Evolutionary conservation across 345 rosid genomes (phyloP), one percentile per base, ranked within the genome.

Genomic region (Pistacia vera): DNA sequence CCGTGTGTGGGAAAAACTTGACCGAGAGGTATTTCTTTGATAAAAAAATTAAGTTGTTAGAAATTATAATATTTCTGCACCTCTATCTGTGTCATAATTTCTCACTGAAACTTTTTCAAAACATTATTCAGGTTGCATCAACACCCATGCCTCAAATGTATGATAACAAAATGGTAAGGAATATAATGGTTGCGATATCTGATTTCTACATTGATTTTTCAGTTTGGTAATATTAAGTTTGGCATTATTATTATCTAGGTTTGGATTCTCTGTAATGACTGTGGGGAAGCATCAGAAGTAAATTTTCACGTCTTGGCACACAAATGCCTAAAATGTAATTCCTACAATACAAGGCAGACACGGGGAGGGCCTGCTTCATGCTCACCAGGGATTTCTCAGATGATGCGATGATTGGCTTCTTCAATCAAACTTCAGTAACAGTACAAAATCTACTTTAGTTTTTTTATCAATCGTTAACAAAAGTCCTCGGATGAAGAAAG

Each of bases 241-340:
- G 13, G 16, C 30, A 3, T 56, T 33, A 36, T 62, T n/a, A 25
- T 66, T 6, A 57, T 0, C n/a, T 62, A 89, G 90, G 93, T 89
- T 49, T 89, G 88, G 93, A 89, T 89, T 68, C 88, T 88, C 5
- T 89, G 93, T 68, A 89, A 87, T 60, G 91, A 89, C 56, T 89
- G 93, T 59, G 93, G 90, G 63, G 84, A 78, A 79, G 76, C 74
- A n/a, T 76, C 85, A 0, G 75, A 88, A 74, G 91, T 83, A 7
- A 71, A 79, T 44, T 88, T 81, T 73, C 91, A 89, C 46, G 57
- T 82, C 11, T 28, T 83, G 38, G 93, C 82, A 16, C 88, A 55
- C 67, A 90, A 88, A 76, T 90, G 91, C 78, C 41, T 68, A 10
- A 86, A 74, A 48, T 90, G 91, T 85, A 85, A 74, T 35, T 90